Conservation (phyloP, 257 asterid species). For the Primulina tabacum region DNA sequence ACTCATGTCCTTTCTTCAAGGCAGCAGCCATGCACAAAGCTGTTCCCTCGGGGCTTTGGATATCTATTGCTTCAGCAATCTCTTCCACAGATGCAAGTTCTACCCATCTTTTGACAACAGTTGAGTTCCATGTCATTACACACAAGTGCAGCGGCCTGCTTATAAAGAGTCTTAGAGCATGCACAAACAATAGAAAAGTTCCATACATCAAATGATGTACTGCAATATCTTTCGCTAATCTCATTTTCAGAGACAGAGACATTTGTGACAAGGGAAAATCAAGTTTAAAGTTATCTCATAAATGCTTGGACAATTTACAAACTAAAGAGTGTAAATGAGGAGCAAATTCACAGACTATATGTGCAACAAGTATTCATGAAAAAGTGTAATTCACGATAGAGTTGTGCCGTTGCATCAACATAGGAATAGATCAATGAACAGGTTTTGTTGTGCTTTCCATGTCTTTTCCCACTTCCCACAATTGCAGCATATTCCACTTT, state of each 20-base stretch:
- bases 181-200: constrained; percentile 20
- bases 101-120: constrained; percentile 85
- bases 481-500: no score
- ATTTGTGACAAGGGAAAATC: no score
- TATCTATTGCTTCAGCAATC: constrained; percentile 76
- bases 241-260: not conserved
- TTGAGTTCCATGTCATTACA: constrained; percentile 85
- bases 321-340: no score
- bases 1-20: constrained; percentile 83
- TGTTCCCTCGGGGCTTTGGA: constrained; percentile 83
- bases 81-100: constrained; percentile 82
- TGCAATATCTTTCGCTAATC: not conserved
- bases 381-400: no score
- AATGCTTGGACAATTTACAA: no score
- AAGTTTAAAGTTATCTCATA: no score
- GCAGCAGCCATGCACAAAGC: constrained; percentile 98
- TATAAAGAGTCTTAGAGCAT: constrained; percentile 26
- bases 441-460: no score
- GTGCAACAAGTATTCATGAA: no score
- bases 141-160: constrained; percentile 94
- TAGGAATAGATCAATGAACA: no score
- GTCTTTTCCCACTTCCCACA: no score
- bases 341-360: no score
- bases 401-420: no score
- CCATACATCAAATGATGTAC: constrained; percentile 9